A percentile compares a stretch with the other conserved stretches of the same genome.
Evolutionary conservation across 495 filamentous ascomycete genomes (phyloP).

Genomic region (Hypoxylon fuscum): DNA sequence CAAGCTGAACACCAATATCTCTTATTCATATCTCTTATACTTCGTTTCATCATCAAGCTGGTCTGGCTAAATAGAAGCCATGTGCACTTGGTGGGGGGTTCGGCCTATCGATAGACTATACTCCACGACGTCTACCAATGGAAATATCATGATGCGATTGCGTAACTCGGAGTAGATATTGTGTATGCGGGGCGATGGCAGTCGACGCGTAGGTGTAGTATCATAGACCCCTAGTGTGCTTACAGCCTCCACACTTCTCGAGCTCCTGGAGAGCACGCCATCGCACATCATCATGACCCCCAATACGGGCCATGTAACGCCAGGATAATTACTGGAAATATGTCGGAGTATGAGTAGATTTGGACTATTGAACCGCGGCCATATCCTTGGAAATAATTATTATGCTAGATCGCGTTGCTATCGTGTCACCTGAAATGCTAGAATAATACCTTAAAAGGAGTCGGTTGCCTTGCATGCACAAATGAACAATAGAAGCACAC

Average conservation of each 20-base stretch:
- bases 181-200: constrained; percentile 20
- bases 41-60: background rate
- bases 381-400: constrained; percentile 4
- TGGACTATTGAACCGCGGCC: background rate
- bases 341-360: no score
- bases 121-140: constrained; percentile 26
- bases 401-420: constrained; percentile 3
- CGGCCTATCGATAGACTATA: constrained; percentile 33
- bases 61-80: constrained; percentile 9
- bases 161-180: constrained; percentile 33
- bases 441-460: constrained; percentile 1
- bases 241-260: constrained; percentile 4
- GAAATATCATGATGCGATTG: constrained; percentile 12
- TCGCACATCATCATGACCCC: constrained; percentile 32
- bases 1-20: background rate
- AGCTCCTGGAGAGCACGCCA: constrained; percentile 50
- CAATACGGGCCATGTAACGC: constrained; percentile 19
- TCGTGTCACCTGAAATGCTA: constrained; percentile 1
- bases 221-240: no score
- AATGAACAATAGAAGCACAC: background rate
- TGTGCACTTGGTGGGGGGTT: constrained; percentile 9
- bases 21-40: constrained; percentile 26
- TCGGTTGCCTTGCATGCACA: background rate
- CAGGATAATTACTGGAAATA: no score
- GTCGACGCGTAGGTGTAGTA: constrained; percentile 9